Base-by-base conservation (phyloP, 2,329 filamentous ascomycete species). In the Fusarium penzigii region DNA sequence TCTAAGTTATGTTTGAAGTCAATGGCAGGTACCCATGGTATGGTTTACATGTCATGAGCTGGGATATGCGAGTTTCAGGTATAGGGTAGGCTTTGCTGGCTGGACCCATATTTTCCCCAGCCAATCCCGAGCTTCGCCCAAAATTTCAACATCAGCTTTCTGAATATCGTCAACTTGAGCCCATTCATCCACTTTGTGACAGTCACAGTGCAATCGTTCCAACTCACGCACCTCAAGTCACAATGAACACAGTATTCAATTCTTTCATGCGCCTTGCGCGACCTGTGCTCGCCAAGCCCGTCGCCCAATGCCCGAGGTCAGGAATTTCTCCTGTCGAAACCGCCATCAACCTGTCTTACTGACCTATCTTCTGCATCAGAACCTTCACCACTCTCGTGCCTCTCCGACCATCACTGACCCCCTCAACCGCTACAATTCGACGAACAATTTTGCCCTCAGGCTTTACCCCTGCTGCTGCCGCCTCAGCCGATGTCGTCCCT, bases 381-480 rank as follows among this genome's bases (percentile, higher is more conserved):
- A 70, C 72, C 46, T 79, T 80, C 63, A 73, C 76, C 46, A 78
- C 78, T 44, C 75, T 83, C 58, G 75, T 79, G 1, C 70, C 70
- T 49, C 74, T 81, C 39, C 80, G 81, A 11, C 80, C 80, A 6
- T 75, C 75, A 8, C 65, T 78, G 53, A 61, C 66, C 20, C 64
- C 68, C 2, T 61, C 68, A 55, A 62, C 64, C 50, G 52, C 62
- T 34, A 62, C 65, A 39, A 65, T 74, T 64, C 67, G 70, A 47
- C 64, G 68, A 52, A 61, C 53, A 45, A 44, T 57, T 50, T 61
- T 68, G 4, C 61, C 63, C 52, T 56, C 68, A 40, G 53, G 56
- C 53, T 72, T 74, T 58, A 64, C 62, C 6, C 70, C 70, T 44
- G 59, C 58, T 6, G 39, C 64, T 6, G 16, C 56, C 62, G 41